Conservation (phyloP, 2,329 filamentous ascomycete species). For the Rosellinia necatrix region DNA sequence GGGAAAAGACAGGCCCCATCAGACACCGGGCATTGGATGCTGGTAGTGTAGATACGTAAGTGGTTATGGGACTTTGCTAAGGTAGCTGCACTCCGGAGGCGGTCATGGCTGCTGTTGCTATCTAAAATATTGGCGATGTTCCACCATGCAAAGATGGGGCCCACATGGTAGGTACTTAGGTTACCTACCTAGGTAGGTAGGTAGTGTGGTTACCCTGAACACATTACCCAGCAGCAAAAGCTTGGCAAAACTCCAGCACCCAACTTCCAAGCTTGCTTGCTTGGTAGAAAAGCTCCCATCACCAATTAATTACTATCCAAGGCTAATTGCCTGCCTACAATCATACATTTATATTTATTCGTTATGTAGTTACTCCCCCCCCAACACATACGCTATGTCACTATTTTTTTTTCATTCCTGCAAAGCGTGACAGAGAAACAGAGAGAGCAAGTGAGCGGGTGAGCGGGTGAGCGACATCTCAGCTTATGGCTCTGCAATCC, state of each 20-base stretch:
- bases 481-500: constrained; percentile 5
- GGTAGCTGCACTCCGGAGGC: background rate
- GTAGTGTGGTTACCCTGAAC: no score
- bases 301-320: background rate
- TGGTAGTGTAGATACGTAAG: background rate
- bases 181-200: no score
- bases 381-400: constrained; percentile 23
- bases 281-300: constrained; percentile 8
- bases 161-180: no score
- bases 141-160: no score
- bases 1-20: background rate
- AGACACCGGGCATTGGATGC: background rate
- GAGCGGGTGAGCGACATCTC: constrained; percentile 23
- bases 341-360: background rate
- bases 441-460: background rate
- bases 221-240: background rate
- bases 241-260: constrained; percentile 11
- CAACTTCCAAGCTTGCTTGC: no score
- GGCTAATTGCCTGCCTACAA: no score
- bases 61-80: background rate
- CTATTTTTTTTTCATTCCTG: constrained; percentile 4
- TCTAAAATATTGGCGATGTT: no score
- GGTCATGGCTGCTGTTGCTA: no score
- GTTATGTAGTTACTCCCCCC: constrained; percentile 5
- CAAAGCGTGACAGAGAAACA: background rate